Evolutionary conservation across 108 stramenopile species (phyloP), one percentile per base, ranked within the genome.

Genomic region (Mayamaea pseudoterrestris): DNA sequence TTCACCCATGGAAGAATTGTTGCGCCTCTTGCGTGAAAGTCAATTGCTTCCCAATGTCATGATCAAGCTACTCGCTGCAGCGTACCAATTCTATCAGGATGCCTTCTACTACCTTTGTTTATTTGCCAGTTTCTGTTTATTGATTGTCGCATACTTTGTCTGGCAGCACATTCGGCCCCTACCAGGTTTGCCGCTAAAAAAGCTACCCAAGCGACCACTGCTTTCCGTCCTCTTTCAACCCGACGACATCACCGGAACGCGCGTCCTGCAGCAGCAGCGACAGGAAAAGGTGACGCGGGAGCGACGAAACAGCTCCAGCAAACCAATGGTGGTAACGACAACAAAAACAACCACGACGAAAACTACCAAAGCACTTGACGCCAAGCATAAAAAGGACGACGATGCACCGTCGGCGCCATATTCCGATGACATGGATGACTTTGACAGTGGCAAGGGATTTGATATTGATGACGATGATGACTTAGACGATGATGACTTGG

Each of bases 191-290:
- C 80, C 77, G 20, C 32, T 61, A 37, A 88, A 88, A 35, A 32
- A 50, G 26, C 63, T 88, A 5, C 85, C 85, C 0, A 23, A 42
- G 36, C 62, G 85, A 2, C 85, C 85, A 2, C 73, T 74, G 14
- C 60, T 88, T 24, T 77, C 77, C 21, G 69, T 88, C 45, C 43
- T 80, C 21, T 88, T 88, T 61, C 78, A 83, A 50, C 85, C 85
- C 6, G 80, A 88, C 47, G 85, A 80, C 31, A 57, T 58, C 63
- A 31, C 57, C 2, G 31, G 49, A 8, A 43, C 56, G 13, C 41
- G 22, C 23, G 26, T 51, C 1, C 41, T 13, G n/a, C 9, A 7
- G 12, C 16, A 9, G 14, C 7, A 7, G 22, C 14, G 37, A 20
- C 37, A 39, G 4, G 8, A 3, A 8, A 39, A 3, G 20, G 3